Base-by-base conservation (phyloP, 352 stramenopile species). In the Discostella stelligera region DNA sequence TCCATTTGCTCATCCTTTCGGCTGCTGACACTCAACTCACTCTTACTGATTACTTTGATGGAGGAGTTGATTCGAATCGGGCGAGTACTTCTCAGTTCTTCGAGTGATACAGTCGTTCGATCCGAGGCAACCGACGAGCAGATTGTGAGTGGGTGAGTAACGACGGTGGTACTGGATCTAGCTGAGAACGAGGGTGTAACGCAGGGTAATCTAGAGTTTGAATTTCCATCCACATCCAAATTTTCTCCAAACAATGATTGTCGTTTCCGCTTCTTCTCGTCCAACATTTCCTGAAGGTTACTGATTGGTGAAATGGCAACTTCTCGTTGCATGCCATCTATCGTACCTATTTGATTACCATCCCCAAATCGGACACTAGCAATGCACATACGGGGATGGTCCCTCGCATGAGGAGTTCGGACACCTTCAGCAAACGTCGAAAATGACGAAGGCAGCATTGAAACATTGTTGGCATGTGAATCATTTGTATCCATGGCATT, bases 281-380 rank as follows among this genome's bases (percentile, higher is more conserved):
- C 54, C 18, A 52, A 48, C 20, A 67, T 49, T 32, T 52, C 60
- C 21, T 67, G 55, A n/a, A 54, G 41, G 41, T 65, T 77, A 39
- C 55, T 59, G 48, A 80, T 84, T 13, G 77, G 77, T n/a, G 77
- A 84, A 66, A 84, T 84, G 0, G 59, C 61, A 32, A 84, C 71
- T 21, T 84, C 67, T 10, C 77, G 49, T 25, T 75, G 77, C 39
- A 71, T 79, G 21, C 16, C 68, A 52, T 80, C 64, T 2, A 39
- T 18, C 32, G 13, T 32, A 21, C 25, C 32, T 37, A 49, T 37
- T 13, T 56, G 18, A 16, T 14, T 41, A 44, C 44, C 44, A n/a
- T 66, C 56, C n/a, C 77, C 77, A 58, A 84, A 80, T 20, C 71
- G 71, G 61, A 84, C 70, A 44, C 74, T 79, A 21, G 70, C 77